Base-by-base conservation (phyloP, 2,329 filamentous ascomycete genomes). In the Trichoderma endophyticum region DNA sequence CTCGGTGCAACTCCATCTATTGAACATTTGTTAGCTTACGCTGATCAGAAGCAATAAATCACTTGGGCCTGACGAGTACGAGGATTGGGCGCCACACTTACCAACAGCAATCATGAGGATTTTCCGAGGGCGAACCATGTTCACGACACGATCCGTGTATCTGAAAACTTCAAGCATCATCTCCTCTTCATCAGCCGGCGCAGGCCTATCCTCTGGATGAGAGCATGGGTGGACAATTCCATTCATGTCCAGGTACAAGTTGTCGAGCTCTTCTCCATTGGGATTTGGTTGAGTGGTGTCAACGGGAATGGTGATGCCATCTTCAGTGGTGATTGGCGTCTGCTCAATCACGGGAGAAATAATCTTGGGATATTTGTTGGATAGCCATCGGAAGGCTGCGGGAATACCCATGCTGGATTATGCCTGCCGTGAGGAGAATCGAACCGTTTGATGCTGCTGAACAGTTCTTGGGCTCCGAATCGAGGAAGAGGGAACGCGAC, bases 81-180 rank as follows among this genome's bases (percentile, higher is more conserved):
- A n/a, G 12, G 8, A 39, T 7, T 21, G 18, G 18, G 26, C 21
- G 24, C 26, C 11, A 74, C 64, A 84, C 90, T 78, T 86, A 95
- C 92, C 93, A 80, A 99, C 95, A 78, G 96, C 96, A 79, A 99
- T 98, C 93, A 98, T 96, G 71, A 99, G 88, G 63, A 99, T 85
- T 84, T 98, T 98, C 77, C 96, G 91, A 11, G 96, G 96, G 73
- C 96, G 93, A 75, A 97, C 95, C 95, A 99, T 99, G 81, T 97
- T 98, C 76, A 99, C 93, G 28, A 99, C 95, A 73, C 96, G 92
- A 80, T 99, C 95, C n/a, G 96, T 99, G 83, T 99, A 99, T 80
- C 92, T 93, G 86, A 99, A 99, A 73, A 99, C 91, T 79, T 97
- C 97, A 77, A 98, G 81, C 96, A 99, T 99, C 96, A 99, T 99